A percentile compares a stretch with the other conserved stretches of the same genome.
Conservation (phyloP, 257 asterid species). For the Solanum lycopersicoides region DNA sequence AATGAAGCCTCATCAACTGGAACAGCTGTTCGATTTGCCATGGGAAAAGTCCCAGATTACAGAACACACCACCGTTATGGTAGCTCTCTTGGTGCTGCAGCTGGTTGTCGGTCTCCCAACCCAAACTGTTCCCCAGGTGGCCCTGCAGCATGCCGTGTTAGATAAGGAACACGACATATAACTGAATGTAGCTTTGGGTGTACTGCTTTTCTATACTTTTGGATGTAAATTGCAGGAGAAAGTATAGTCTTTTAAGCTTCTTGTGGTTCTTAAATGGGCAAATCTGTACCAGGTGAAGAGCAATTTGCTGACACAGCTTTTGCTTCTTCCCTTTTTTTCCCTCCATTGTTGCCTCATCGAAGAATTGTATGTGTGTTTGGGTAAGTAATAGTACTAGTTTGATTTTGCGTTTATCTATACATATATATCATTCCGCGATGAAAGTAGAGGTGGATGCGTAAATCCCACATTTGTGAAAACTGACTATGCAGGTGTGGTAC, state of each 20-base stretch:
- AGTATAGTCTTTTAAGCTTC: not conserved
- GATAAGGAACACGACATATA: constrained; percentile 29
- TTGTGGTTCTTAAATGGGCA: not conserved
- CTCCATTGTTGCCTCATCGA: not conserved
- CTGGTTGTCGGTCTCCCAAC: constrained; percentile 63
- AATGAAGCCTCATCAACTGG: constrained; percentile 48
- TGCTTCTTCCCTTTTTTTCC: not conserved
- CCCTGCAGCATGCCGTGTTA: constrained; percentile 66
- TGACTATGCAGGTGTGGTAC: not conserved
- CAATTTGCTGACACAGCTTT: not conserved
- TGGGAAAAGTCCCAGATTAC: constrained; percentile 50
- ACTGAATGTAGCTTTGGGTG: constrained; percentile 11
- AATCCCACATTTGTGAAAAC: not conserved
- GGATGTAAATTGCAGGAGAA: constrained; percentile 17
- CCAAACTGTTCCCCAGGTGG: constrained; percentile 69
- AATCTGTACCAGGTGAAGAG: not conserved
- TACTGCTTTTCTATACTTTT: constrained; percentile 11
- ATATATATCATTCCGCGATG: not conserved
- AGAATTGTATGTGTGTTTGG: not conserved
- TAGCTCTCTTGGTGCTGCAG: constrained; percentile 41
- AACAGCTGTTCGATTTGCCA: constrained; percentile 49
- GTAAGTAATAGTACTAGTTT: not conserved
- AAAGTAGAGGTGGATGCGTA: not conserved
- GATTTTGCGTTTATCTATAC: not conserved
- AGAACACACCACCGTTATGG: constrained; percentile 51